phyloP scores from a whole-genome alignment of 352 stramenopile species.

The Globisporangium paddicum region DNA sequence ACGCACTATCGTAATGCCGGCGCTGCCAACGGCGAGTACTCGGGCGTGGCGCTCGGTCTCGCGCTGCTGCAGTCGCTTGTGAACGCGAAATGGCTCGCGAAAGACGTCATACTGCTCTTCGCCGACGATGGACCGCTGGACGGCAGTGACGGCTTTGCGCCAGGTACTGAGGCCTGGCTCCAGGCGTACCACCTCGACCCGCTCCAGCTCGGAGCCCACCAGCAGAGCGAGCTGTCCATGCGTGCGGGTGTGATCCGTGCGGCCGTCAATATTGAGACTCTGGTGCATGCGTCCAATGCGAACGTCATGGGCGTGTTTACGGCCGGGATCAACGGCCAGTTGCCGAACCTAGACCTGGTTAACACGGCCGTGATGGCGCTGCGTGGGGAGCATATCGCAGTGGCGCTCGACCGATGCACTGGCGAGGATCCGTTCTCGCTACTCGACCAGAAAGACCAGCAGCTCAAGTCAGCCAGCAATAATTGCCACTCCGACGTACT shows the following conservation, averaged over 20 bases:
- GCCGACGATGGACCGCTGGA: conserved; percentile 62
- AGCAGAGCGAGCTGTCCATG: conserved; percentile 34
- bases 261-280: conserved; percentile 68
- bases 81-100: conserved; percentile 70
- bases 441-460: neutral
- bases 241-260: conserved; percentile 75
- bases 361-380: conserved; percentile 67
- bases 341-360: conserved; percentile 85
- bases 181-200: conserved; percentile 66
- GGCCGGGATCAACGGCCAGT: conserved; percentile 74
- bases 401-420: conserved; percentile 42
- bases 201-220: conserved; percentile 14
- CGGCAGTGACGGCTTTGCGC: conserved; percentile 51
- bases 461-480: neutral
- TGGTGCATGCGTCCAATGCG: conserved; percentile 18
- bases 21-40: conserved; percentile 32
- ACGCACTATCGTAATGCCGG: conserved; percentile 67
- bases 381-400: conserved; percentile 35
- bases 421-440: conserved; percentile 9
- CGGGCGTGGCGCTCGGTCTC: conserved; percentile 50
- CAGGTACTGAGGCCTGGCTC: conserved; percentile 70
- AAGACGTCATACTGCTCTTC: conserved; percentile 77
- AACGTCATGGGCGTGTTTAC: conserved; percentile 52
- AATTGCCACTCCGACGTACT: conserved; percentile 12
- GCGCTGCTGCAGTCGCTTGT: conserved; percentile 57